Evolutionary conservation across 1,284 basidiomycete species (phyloP), one percentile per base, ranked within the genome.

Genomic region (Rhodotorula glutinis): DNA sequence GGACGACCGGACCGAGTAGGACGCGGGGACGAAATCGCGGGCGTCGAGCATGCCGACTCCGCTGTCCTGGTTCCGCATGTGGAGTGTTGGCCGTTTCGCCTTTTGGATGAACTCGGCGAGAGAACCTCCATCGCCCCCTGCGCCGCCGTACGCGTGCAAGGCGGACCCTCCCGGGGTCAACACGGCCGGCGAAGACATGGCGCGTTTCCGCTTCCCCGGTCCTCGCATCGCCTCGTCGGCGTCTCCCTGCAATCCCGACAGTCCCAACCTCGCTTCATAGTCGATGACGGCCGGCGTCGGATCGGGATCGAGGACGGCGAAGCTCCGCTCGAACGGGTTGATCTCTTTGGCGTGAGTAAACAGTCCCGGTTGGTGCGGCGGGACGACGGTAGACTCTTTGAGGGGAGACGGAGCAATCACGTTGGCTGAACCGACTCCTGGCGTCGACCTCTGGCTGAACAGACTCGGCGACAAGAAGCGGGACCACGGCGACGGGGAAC

Each of bases 291-390:
- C 43, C 53, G 41, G n/a, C 17, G 56, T 17, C 38, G 13, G 16
- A 11, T 16, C 16, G 14, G 29, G 40, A 43, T 67, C 54, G 62
- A 53, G 7, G 57, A 51, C 30, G 19, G 46, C 40, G 13, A 65
- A 56, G 40, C 54, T 57, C 53, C 62, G 57, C 52, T 69, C 67
- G 58, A 69, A 69, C 17, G 67, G 67, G 58, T 69, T 69, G 61
- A 69, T 69, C 54, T 69, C 67, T 16, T 53, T 52, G 14, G 60
- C 54, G 38, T 69, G 67, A 3, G 64, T 62, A 33, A 66, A 69
- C 11, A 63, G 46, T 10, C 60, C 53, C 17, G 64, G 47, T 27
- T 60, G 63, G 61, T 60, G 30, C 47, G 57, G 38, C 8, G 11
- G 9, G 29, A 27, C 10, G 29, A 47, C 29, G n/a, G 56, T 58